Evolutionary conservation across 1,139 yeast species (phyloP).

Genomic region (Suhomyces taliae): DNA sequence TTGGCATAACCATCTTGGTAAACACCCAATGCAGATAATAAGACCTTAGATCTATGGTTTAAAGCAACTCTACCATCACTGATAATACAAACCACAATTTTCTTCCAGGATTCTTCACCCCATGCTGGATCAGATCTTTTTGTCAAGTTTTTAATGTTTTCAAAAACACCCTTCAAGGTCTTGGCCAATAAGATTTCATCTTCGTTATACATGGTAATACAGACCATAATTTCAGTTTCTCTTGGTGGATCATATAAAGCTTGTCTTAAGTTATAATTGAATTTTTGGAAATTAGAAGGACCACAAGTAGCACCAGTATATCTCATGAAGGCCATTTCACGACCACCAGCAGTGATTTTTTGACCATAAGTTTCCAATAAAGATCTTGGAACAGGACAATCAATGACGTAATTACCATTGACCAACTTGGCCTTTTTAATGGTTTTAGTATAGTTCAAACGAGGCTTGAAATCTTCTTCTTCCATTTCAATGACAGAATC

Average conservation of each 20-base stretch:
- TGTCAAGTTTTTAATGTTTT: conserved; percentile 64
- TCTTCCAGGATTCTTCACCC: conserved; percentile 84
- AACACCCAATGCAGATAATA: conserved; percentile 71
- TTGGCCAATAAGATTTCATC: conserved; percentile 70
- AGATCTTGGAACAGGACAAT: conserved; percentile 71
- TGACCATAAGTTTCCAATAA: conserved; percentile 55
- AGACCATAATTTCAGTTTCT: conserved; percentile 70
- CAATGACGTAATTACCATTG: conserved; percentile 73
- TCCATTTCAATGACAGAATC: conserved; percentile 25
- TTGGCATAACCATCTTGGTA: conserved; percentile 85
- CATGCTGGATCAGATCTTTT: conserved; percentile 62
- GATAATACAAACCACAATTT: conserved; percentile 71
- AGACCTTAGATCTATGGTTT: conserved; percentile 61
- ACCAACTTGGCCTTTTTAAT: conserved; percentile 56
- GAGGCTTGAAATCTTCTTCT: conserved; percentile 44
- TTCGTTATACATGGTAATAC: conserved; percentile 80
- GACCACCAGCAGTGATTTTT: conserved; percentile 44
- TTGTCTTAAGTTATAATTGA: conserved; percentile 66
- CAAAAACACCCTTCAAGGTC: conserved; percentile 75
- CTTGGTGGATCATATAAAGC: conserved; percentile 65
- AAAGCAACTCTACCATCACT: conserved; percentile 75
- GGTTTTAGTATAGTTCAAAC: conserved; percentile 47
- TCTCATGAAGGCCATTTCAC: conserved; percentile 76
- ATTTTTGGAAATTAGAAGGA: conserved; percentile 59
- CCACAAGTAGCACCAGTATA: conserved; percentile 84